Evolutionary conservation across 768 basidiomycete genomes (phyloP).

Genomic region (Xanthoconium purpureum): DNA sequence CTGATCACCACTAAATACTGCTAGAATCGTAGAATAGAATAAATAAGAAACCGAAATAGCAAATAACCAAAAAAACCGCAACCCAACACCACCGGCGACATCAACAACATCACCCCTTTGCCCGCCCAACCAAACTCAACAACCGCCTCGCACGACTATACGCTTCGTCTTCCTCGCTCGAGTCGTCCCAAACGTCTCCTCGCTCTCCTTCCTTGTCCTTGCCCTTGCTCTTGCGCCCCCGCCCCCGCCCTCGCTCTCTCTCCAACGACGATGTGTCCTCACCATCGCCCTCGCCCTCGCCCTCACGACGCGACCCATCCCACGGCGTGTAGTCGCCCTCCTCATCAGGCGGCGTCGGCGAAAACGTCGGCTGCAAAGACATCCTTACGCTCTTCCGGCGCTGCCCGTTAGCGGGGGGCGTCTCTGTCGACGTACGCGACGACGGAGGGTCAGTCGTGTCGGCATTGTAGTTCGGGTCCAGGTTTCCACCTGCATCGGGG

Average conservation of each 20-base stretch:
- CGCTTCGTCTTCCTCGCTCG: slow-evolving; percentile 71
- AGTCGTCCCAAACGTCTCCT: slow-evolving; percentile 65
- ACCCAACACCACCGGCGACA: too few species aligned
- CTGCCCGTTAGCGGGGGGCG: slow-evolving; percentile 1
- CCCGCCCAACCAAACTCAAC: slow-evolving; percentile 45
- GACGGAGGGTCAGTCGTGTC: not conserved
- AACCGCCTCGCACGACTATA: slow-evolving; percentile 57
- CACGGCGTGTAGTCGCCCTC: slow-evolving; percentile 20
- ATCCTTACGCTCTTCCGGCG: slow-evolving; percentile 75
- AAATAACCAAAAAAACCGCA: too few species aligned
- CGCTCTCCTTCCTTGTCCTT: not conserved
- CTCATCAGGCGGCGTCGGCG: slow-evolving; percentile 62
- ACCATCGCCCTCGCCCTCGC: not conserved
- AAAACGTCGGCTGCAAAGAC: slow-evolving; percentile 73
- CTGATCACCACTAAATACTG: too few species aligned
- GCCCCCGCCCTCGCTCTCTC: not conserved
- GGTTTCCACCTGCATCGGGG: not conserved
- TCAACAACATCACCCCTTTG: not conserved
- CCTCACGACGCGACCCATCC: not conserved
- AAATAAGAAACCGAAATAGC: too few species aligned
- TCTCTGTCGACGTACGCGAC: slow-evolving; percentile 17
- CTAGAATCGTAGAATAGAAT: too few species aligned
- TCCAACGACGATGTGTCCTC: too few species aligned
- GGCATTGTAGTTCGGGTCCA: too few species aligned
- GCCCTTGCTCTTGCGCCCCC: not conserved